Base-by-base conservation (phyloP, 2,329 filamentous ascomycete genomes). In the Coniochaeta prunicola region DNA sequence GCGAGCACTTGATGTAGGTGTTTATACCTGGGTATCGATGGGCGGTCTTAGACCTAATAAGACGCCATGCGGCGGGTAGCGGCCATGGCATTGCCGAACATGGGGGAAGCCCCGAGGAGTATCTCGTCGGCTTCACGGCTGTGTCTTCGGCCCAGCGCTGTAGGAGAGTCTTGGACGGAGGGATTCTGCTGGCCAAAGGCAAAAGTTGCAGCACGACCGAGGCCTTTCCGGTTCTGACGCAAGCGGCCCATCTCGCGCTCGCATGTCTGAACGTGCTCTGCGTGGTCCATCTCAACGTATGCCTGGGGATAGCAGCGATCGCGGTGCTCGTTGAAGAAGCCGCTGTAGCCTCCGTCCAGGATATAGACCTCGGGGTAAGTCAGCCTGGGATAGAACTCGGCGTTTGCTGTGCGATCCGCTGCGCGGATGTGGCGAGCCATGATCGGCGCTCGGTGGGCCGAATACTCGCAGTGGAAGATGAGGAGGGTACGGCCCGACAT, bases 311-410 rank as follows among this genome's bases (percentile, higher is more conserved):
- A 94, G 79, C 94, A 99, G 61, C 92, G 86, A 53, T 82, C 77
- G 57, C 87, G 86, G 72, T 96, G 86, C 63, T 90, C 80, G 26
- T 83, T 78, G 72, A 93, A 99, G 79, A 99, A 99, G 30, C 86
- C 86, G 73, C 92, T 96, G 77, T 99, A 99, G 48, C 94, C 94
- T 61, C 94, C 94, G 64, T 97, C 92, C 42, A 99, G 80, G 67
- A 99, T 96, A 74, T 99, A 99, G 64, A 97, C 87, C 72, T 99
- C 94, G 2, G 94, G 94, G 69, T 96, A 99, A n/a, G 88, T 92
- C 61, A 99, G 84, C 60, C 81, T 83, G 19, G 94, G 94, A 70
- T 97, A 99, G 64, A 83, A 82, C 72, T 94, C 91, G 58, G 86
- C 85, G 73, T 99, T 99, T 69, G 86, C 80, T 38, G 86, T 85